Base-by-base conservation (phyloP, 2,329 filamentous ascomycete species). In the Mollisia scopiformis region DNA sequence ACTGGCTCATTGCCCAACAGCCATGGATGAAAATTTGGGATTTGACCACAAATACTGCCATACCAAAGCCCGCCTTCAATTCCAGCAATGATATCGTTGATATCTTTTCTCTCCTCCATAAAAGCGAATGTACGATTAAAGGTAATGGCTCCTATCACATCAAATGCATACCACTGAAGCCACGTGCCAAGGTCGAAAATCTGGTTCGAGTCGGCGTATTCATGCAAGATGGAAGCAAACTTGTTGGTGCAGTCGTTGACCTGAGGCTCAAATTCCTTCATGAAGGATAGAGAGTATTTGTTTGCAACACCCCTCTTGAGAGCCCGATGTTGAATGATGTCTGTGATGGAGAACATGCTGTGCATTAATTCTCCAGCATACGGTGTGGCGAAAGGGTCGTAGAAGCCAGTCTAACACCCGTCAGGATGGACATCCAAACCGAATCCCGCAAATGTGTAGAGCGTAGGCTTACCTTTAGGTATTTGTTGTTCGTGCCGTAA, bases 91-190 rank as follows among this genome's bases (percentile, higher is more conserved):
- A 39, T 39, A 14, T 6, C 37, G 2, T n/a, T n/a, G 19, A n/a
- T 39, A 39, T 39, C 37, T 8, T 19, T 39, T 8, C 37, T n/a
- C 7, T 8, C 6, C 2, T 39, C 37, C 6, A 39, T 14, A 6
- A 16, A 39, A 3, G 14, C 37, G n/a, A 56, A 31, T 37, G 21
- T 2, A 33, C 13, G 4, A 35, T 56, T 41, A 19, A 76, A 75
- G 0, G 79, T 81, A 16, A 83, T 79, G 35, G 78, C 73, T 0
- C 79, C 79, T 27, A 84, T 81, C 1, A 82, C 79, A 52, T 82
- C 78, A 33, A 79, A 79, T 0, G 77, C 78, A 56, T 76, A 81
- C 59, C 71, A 80, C 57, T 80, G 78, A 49, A 80, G 69, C 75
- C 77, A 78, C n/a, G n/a, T n/a, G n/a, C 31, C 39, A 7, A 43